These are phyloP conservation scores for Mitragyna speciosa DNA, from an alignment of 257 asterid genomes.

Conservation along the genomic window DNA sequence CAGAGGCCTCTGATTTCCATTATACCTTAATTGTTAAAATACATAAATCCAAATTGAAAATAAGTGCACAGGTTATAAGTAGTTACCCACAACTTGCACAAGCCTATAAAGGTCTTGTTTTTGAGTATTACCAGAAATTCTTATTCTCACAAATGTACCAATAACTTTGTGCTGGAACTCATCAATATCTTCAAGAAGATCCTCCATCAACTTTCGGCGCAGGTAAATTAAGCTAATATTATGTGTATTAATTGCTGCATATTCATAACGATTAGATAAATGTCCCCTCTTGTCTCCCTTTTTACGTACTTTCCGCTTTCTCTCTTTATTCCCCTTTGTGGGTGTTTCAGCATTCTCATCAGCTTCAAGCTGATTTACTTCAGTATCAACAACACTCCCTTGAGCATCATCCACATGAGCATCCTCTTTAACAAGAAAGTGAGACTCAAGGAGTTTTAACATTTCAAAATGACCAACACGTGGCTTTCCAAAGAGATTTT, in stretches of 20 bases:
- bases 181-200: constrained; percentile 81
- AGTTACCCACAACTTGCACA: constrained; percentile 93
- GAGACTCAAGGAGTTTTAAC: constrained; percentile 97
- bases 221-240: constrained; percentile 81
- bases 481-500: constrained; percentile 83
- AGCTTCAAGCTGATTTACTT: constrained; percentile 58
- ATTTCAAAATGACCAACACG: constrained; percentile 98
- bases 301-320: constrained; percentile 70
- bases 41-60: background rate
- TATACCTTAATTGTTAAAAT: constrained; percentile 11
- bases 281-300: constrained; percentile 59
- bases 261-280: constrained; percentile 91
- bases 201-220: constrained; percentile 93
- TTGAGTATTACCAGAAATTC: constrained; percentile 79
- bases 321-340: constrained; percentile 62
- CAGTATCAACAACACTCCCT: constrained; percentile 90
- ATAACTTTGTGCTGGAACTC: constrained; percentile 65
- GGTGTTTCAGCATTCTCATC: constrained; percentile 57
- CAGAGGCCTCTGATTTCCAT: background rate
- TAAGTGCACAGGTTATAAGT: constrained; percentile 16
- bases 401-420: no score
- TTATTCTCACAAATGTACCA: constrained; percentile 92
- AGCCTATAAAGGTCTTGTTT: constrained; percentile 98
- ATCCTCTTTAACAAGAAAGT: constrained; percentile 73
- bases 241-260: constrained; percentile 93